Conservation (phyloP, 2,329 filamentous ascomycete genomes). For the Sporothrix variecibatus region DNA sequence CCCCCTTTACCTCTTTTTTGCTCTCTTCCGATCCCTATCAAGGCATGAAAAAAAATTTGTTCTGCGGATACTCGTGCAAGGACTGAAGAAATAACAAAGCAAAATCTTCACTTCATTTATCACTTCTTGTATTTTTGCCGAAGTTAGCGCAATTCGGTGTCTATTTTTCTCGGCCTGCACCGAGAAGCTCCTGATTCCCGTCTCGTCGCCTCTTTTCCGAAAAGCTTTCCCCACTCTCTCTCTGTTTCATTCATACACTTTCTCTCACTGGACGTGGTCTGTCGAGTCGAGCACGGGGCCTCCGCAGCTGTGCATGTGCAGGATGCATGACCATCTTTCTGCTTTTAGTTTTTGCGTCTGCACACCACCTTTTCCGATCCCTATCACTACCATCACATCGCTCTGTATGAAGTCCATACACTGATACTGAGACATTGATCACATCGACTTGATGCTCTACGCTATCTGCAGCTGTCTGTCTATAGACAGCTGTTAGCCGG, state of each 20-base stretch:
- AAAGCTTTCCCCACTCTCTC: not conserved
- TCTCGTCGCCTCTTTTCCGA: not conserved
- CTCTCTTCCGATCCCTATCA: not conserved
- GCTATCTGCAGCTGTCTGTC: not conserved
- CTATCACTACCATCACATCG: not conserved
- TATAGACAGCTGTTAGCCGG: not conserved
- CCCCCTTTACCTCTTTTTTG: not conserved
- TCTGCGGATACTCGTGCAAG: not conserved
- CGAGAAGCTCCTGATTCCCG: not conserved
- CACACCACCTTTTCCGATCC: not conserved
- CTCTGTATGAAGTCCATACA: conserved; percentile 6
- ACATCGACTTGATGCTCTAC: not conserved
- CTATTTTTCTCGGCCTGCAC: not conserved
- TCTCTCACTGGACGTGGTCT: not conserved
- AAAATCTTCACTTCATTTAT: not conserved
- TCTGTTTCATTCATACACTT: not conserved
- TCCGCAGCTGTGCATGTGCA: not conserved
- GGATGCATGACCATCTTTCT: conserved; percentile 3
- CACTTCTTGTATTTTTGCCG: not conserved
- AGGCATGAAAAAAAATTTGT: not conserved
- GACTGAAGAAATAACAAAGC: not conserved
- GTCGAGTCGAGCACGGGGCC: not conserved
- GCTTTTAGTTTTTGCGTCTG: not conserved
- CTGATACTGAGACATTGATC: not conserved
- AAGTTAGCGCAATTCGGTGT: not conserved